Conservation (phyloP, 2,329 filamentous ascomycete genomes). For the Penicillium sp. region DNA sequence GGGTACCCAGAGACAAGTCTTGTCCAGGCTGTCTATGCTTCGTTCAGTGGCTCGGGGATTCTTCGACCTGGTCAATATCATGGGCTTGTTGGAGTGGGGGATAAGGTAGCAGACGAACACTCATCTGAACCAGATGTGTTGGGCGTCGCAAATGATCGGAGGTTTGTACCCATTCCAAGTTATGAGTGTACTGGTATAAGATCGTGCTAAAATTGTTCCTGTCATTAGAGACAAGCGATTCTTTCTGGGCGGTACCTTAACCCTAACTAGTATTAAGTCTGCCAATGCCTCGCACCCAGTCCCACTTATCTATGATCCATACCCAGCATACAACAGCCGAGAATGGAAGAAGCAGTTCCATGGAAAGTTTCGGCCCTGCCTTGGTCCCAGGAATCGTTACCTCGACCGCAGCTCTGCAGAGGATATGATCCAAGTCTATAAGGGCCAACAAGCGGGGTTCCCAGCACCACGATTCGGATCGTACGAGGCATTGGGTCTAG, state of each 20-base stretch:
- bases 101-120: background rate
- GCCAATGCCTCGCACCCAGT: constrained; percentile 9
- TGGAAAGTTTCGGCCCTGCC: constrained; percentile 19
- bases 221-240: constrained; percentile 14
- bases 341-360: constrained; percentile 51
- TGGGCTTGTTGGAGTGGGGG: background rate
- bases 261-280: constrained; percentile 15
- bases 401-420: constrained; percentile 19
- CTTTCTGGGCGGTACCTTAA: constrained; percentile 21
- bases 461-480: constrained; percentile 63
- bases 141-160: constrained; percentile 13
- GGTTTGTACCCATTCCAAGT: constrained; percentile 8
- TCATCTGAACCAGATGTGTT: constrained; percentile 9
- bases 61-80: constrained; percentile 22
- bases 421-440: constrained; percentile 27
- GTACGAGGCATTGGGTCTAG: constrained; percentile 59
- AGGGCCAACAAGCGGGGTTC: constrained; percentile 46
- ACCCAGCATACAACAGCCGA: constrained; percentile 65
- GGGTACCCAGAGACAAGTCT: constrained; percentile 8
- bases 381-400: constrained; percentile 22
- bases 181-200: background rate
- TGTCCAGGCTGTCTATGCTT: background rate
- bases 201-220: background rate
- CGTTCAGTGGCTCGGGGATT: background rate
- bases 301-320: constrained; percentile 61